A percentile compares a stretch with the other conserved stretches of the same genome.
Evolutionary conservation across 345 rosid species (phyloP).

Genomic region (Isatis tinctoria): DNA sequence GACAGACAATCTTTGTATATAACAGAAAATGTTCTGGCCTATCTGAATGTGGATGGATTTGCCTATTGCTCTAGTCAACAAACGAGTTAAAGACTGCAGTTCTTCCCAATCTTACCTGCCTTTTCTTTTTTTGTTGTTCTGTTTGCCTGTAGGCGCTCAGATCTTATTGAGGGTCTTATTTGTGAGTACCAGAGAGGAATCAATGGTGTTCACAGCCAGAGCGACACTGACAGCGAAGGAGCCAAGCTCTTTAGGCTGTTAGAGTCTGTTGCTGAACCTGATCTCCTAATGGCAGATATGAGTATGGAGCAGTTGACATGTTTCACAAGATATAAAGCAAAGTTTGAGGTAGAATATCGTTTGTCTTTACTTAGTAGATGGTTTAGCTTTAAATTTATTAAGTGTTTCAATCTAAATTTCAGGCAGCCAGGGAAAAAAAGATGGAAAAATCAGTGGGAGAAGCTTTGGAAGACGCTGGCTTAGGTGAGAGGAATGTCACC

Average conservation of each 20-base stretch:
- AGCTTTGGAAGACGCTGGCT: constrained; percentile 64
- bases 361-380: neutral
- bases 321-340: constrained; percentile 59
- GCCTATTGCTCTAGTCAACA: neutral
- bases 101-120: constrained; percentile 1
- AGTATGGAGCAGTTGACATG: constrained; percentile 69
- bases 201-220: constrained; percentile 34
- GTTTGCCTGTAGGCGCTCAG: constrained; percentile 50
- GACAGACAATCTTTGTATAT: neutral
- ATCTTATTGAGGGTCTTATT: constrained; percentile 56
- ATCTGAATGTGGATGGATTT: neutral
- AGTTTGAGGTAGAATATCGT: constrained; percentile 54
- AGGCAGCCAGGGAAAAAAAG: constrained; percentile 60
- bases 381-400: neutral
- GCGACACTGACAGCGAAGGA: constrained; percentile 73
- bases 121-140: neutral
- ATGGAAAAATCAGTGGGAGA: constrained; percentile 60
- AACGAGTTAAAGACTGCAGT: neutral
- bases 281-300: constrained; percentile 92
- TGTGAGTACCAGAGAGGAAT: constrained; percentile 55
- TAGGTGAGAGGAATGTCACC: constrained; percentile 71
- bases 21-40: neutral
- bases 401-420: constrained; percentile 17
- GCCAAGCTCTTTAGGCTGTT: constrained; percentile 65
- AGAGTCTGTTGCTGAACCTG: constrained; percentile 86